Base-by-base conservation (phyloP, 371 early-diverging fungal species). In the Hamiltosporidium tvaerminnensis region DNA sequence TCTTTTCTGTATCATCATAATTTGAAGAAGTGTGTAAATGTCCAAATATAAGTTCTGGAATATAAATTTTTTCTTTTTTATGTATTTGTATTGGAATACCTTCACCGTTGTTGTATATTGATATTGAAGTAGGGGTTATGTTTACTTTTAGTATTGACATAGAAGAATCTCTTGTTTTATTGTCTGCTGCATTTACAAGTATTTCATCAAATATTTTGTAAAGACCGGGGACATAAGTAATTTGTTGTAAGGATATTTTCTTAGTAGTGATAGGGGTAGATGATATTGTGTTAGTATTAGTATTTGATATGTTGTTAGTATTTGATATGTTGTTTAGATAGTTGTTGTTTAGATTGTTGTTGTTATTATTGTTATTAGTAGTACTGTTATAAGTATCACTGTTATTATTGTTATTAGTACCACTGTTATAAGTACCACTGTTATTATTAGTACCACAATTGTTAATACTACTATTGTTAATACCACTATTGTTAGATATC, bases 151-250 rank as follows among this genome's bases (percentile, higher is more conserved):
- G 84, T 4, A 81, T 81, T 57, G 82, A 83, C 97, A 96, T 96
- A 33, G 72, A 61, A 3, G 86, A 82, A 81, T 97, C 96, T 59
- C 97, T 85, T 59, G 85, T 84, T 85, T 87, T 80, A 64, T 80
- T 80, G 57, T 80, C 81, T 12, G 81, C 81, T 55, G 81, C 96
- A 81, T 96, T 98, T 31, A 97, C 97, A 2, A 98, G 76, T 65
- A 98, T 94, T 79, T 98, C 99, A 77, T 98, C 99, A 58, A 96
- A 90, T 67, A 98, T 98, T 76, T 98, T 98, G 81, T 92, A 97
- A 3, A 98, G 78, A 36, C 96, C 99, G 53, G 97, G 97, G 0
- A 90, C 92, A 76, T 83, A 89, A 0, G 72, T 84, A 52, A 93
- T 85, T 31, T 83, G 81, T 35, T 85, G 83, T 54, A 81, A 70